phyloP scores from a whole-genome alignment of 305 asterid genomes.

The Coffea humblotiana region DNA sequence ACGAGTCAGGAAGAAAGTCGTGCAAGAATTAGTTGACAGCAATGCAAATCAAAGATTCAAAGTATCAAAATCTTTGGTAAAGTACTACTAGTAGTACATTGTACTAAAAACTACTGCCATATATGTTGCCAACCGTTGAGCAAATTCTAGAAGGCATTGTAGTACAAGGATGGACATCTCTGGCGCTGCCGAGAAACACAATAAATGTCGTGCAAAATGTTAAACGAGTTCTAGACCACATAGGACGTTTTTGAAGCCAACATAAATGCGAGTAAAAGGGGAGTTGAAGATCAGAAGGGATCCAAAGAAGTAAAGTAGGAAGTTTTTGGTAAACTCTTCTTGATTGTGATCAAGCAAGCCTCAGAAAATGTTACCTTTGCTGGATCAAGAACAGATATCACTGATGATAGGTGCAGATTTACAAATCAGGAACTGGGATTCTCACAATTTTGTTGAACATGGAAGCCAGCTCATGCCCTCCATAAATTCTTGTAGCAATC shows the following conservation, averaged over 20 bases:
- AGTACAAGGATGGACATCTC: not conserved
- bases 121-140: not conserved
- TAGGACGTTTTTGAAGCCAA: no score
- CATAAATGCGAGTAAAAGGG: no score
- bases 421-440: not conserved
- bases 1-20: not conserved
- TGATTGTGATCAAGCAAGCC: no score
- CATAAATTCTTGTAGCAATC: not conserved
- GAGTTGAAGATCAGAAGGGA: no score
- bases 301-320: no score
- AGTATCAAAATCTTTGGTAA: not conserved
- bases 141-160: not conserved
- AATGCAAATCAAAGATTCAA: not conserved
- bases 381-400: not conserved
- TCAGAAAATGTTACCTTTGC: no score
- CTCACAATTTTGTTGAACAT: not conserved
- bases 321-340: no score
- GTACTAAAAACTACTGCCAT: not conserved
- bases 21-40: not conserved
- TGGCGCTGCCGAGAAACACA: no score
- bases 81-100: not conserved
- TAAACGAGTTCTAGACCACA: no score
- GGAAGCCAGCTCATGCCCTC: constrained; percentile 13
- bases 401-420: not conserved
- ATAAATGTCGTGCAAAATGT: no score